Base-by-base conservation (phyloP, 768 basidiomycete species). In the Tricholoma sp. region DNA sequence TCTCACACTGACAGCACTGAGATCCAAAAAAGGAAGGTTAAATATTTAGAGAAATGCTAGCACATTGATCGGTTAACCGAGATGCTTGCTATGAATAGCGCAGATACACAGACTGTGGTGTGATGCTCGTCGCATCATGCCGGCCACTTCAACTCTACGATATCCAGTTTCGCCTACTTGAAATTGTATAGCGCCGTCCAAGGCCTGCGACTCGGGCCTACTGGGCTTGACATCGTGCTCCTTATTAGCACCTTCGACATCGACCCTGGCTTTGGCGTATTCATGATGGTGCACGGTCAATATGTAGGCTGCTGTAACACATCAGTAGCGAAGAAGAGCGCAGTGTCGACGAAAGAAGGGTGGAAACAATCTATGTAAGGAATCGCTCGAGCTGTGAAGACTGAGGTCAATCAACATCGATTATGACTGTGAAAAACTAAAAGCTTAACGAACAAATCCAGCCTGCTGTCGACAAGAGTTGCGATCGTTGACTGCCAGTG, bases 251-350 rank as follows among this genome's bases (percentile, higher is more conserved):
- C 24, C 2, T 57, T 83, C 76, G 6, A 96, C 81, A 0, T 69
- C 63, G 7, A 65, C 61, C 28, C 80, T 74, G 0, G 79, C 77
- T 2, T 62, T 45, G 3, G 70, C 60, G 66, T 24, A 24, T 24
- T 2, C 4, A 24, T 24, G n/a, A n/a, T n/a, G n/a, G n/a, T n/a
- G n/a, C 24, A 3, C 66, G 63, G 0, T 76, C 71, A 18, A 98
- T 85, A 68, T 98, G 96, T 0, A 97, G 97, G 59, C 86, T 91
- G 69, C 95, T 98, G 80, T 91, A 99, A 34, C 89, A 74, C 4
- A 24, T 2, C 4, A 4, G 24, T 24, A 4, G 24, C 0, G 75
- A 70, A 6, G 86, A 78, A 5, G 77, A 70, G 4, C 68, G 66
- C 6, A 98, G 73, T 62, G 92, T 88, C 42, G 91, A 91, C 0